These are phyloP conservation scores for Talaromyces verruculosus DNA, from an alignment of 2,329 filamentous ascomycete genomes.

Conservation along the genomic window DNA sequence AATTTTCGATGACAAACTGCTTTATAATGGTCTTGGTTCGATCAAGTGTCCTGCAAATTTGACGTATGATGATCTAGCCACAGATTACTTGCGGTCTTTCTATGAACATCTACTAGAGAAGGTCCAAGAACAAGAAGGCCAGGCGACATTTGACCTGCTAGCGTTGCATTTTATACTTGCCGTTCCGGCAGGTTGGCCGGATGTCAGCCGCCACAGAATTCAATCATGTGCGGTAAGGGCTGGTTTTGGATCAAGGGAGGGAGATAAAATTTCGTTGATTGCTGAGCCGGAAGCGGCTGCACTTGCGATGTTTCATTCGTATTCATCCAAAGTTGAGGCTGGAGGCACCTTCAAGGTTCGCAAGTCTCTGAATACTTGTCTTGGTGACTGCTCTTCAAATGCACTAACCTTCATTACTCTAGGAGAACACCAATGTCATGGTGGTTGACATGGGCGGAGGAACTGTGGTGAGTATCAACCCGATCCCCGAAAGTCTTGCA, in stretches of 20 bases:
- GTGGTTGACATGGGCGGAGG: slow-evolving; percentile 13
- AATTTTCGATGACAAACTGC: background rate
- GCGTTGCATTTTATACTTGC: background rate
- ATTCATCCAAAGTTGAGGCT: background rate
- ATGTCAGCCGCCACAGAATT: background rate
- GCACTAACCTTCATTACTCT: background rate
- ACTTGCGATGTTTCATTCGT: background rate
- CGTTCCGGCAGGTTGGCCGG: background rate
- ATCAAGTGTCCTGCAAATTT: background rate
- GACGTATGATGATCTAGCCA: background rate
- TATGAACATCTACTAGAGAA: background rate
- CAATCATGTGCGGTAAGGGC: background rate
- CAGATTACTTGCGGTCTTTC: background rate
- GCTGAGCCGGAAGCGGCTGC: slow-evolving; percentile 8
- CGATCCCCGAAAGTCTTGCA: background rate
- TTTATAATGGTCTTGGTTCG: background rate
- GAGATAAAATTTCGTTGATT: background rate
- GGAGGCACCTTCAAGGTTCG: background rate
- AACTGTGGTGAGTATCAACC: background rate
- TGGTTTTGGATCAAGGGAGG: background rate
- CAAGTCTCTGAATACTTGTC: background rate
- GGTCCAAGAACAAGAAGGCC: no score
- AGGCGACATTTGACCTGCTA: background rate
- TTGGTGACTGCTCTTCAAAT: no score
- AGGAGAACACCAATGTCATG: slow-evolving; percentile 4